phyloP scores from a whole-genome alignment of 1,139 yeast species.

The Barnettozyma hawaiiensis region DNA sequence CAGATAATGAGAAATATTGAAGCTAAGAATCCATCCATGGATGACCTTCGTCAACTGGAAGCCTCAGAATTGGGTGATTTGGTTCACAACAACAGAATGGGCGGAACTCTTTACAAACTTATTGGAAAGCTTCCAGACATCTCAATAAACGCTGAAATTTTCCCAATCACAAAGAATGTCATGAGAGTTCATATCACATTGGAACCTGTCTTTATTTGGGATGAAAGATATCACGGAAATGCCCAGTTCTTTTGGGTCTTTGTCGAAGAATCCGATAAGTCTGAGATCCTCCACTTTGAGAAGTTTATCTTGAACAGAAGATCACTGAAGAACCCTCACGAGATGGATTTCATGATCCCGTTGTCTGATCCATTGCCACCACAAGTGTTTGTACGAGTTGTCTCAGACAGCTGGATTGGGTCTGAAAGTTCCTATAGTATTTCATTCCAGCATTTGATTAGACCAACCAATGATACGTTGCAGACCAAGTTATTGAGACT shows the following conservation, averaged over 20 bases:
- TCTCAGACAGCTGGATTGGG: slow-evolving; percentile 89
- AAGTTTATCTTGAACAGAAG: slow-evolving; percentile 62
- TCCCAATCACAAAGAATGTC: slow-evolving; percentile 84
- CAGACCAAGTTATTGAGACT: slow-evolving; percentile 73
- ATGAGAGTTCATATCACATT: slow-evolving; percentile 71
- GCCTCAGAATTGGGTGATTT: slow-evolving; percentile 80
- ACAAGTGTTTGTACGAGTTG: slow-evolving; percentile 71
- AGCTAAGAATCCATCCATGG: slow-evolving; percentile 62
- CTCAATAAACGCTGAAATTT: slow-evolving; percentile 71
- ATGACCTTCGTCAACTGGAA: slow-evolving; percentile 66
- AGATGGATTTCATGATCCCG: slow-evolving; percentile 90
- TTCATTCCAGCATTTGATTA: slow-evolving; percentile 83
- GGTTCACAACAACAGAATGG: slow-evolving; percentile 77
- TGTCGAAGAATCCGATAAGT: slow-evolving; percentile 78
- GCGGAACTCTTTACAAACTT: slow-evolving; percentile 52
- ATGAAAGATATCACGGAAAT: slow-evolving; percentile 69
- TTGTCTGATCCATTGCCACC: slow-evolving; percentile 83
- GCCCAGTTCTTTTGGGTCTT: slow-evolving; percentile 90
- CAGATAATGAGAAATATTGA: slow-evolving; percentile 59
- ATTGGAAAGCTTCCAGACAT: slow-evolving; percentile 72
- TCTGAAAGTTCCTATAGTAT: slow-evolving; percentile 73
- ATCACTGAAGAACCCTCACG: slow-evolving; percentile 54
- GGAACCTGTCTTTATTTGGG: slow-evolving; percentile 83
- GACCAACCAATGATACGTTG: slow-evolving; percentile 83
- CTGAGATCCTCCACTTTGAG: slow-evolving; percentile 75